Base-by-base conservation (phyloP, 805 yeast genomes). In the Torulaspora maleeae region DNA sequence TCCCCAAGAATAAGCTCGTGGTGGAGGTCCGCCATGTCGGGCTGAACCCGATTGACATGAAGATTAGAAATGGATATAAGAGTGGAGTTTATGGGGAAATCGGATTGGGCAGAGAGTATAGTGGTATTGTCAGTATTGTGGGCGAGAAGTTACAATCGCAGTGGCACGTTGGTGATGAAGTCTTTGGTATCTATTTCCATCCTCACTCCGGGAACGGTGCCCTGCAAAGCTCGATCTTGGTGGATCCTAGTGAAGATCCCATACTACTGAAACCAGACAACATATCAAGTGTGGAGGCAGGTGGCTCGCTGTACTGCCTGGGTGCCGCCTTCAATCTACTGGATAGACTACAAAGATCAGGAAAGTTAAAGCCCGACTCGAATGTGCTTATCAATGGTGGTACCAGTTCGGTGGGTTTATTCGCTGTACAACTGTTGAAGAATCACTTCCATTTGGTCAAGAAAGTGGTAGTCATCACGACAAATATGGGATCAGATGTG, bases 311-410 rank as follows among this genome's bases (percentile, higher is more conserved):
- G 10, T 71, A 77, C 52, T 78, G 80, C 17, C 75, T 78, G 50
- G 80, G 82, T 13, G 74, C 93, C 3, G 90, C 95, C 0, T 73
- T 62, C 50, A 71, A 68, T 39, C 58, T 77, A 44, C 63, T 79
- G 27, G 61, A 65, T 44, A 53, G 47, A 29, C 37, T 64, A 33
- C 41, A 58, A 50, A 40, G 50, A 50, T 56, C 49, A 48, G 56
- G 40, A 34, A 45, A 54, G 52, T 22, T 66, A 52, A 71, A 70
- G 30, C 64, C 67, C 3, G 68, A 69, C 8, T 64, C 78, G 1
- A 75, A 74, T 45, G 76, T 86, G 2, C 69, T 86, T 37, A 70
- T 88, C 34, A 72, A 85, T 49, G 96, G 96, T 43, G 95, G 85
- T 13, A 80, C 86, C 2, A 78, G 95, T 1, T 71, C 81, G n/a